Evolutionary conservation across 2,329 filamentous ascomycete genomes (phyloP).

Genomic region (Colletotrichum kahawae): DNA sequence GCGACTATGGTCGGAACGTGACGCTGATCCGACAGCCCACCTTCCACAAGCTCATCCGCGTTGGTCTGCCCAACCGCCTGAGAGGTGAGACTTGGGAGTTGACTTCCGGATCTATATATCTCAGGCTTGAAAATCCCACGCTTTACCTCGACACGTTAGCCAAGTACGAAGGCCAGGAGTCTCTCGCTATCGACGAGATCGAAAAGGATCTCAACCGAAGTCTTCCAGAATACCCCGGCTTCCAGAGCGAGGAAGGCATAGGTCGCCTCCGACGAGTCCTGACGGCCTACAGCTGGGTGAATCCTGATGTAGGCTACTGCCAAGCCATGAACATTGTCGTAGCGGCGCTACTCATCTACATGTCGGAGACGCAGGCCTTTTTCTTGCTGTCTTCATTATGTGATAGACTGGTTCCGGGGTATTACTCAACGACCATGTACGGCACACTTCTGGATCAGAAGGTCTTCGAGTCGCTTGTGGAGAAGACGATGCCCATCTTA

Average conservation of each 20-base stretch:
- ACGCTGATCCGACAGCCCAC: slow-evolving; percentile 94
- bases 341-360: slow-evolving; percentile 96
- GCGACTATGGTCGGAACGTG: slow-evolving; percentile 92
- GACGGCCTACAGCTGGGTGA: slow-evolving; percentile 97
- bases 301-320: slow-evolving; percentile 95
- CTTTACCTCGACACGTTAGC: slow-evolving; percentile 83
- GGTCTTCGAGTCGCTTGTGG: slow-evolving; percentile 97
- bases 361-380: slow-evolving; percentile 95
- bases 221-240: slow-evolving; percentile 95
- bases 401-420: slow-evolving; percentile 90
- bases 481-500: slow-evolving; percentile 97
- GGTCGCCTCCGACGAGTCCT: slow-evolving; percentile 86
- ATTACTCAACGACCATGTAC: slow-evolving; percentile 99
- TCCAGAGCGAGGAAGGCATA: slow-evolving; percentile 95
- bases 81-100: slow-evolving; percentile 97
- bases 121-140: slow-evolving; percentile 84
- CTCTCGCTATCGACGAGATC: slow-evolving; percentile 96
- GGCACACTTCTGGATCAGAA: slow-evolving; percentile 95
- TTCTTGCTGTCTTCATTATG: slow-evolving; percentile 91
- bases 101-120: slow-evolving; percentile 87
- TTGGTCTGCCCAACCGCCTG: slow-evolving; percentile 90
- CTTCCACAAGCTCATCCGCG: slow-evolving; percentile 95
- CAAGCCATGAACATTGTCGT: slow-evolving; percentile 99
- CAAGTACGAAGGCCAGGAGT: slow-evolving; percentile 85
- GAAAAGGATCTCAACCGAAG: slow-evolving; percentile 98